Base-by-base conservation (phyloP, 1,284 basidiomycete genomes). In the Ustilago trichophora region DNA sequence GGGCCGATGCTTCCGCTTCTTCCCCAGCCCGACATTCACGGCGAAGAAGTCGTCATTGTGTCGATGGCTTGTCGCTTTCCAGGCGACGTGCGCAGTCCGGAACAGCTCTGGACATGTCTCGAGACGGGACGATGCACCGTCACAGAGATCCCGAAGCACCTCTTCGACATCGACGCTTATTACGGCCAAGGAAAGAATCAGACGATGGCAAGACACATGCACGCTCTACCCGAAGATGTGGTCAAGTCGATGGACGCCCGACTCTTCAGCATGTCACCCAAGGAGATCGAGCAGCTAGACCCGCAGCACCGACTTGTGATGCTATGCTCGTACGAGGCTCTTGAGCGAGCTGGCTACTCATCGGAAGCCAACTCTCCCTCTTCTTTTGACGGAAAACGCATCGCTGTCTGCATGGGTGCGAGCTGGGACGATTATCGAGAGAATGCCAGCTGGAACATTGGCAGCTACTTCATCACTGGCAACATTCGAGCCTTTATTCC, bases 401-500 rank as follows among this genome's bases (percentile, higher is more conserved):
- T 73, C 31, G 66, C 53, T 3, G 51, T 55, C 27, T 73, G 55
- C 31, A 55, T 68, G 60, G 62, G 62, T 21, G 58, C 62, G 10
- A 51, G 54, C 25, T 67, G 57, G 56, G 71, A 73, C 53, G 71
- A 73, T 33, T 73, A 73, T 18, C 67, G 71, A 48, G 71, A 73
- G 34, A 73, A 73, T 25, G 71, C 63, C 6, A 58, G 57, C 46
- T 43, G 43, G 46, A 59, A 55, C 41, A 65, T 73, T 25, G 63
- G 67, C 24, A 65, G 60, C 66, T 72, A 65, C 67, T 70, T 73
- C 13, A 70, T 73, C 58, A 69, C 71, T 0, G 71, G 71, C 46
- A 69, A 68, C 47, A 67, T 67, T 21, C 57, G 71, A 13, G 71
- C 71, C 12, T 73, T 73, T 40, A 56, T 73, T 11, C 66, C 71